Conservation (phyloP, 108 stramenopile genomes). For the Cyclotella kingstonii region DNA sequence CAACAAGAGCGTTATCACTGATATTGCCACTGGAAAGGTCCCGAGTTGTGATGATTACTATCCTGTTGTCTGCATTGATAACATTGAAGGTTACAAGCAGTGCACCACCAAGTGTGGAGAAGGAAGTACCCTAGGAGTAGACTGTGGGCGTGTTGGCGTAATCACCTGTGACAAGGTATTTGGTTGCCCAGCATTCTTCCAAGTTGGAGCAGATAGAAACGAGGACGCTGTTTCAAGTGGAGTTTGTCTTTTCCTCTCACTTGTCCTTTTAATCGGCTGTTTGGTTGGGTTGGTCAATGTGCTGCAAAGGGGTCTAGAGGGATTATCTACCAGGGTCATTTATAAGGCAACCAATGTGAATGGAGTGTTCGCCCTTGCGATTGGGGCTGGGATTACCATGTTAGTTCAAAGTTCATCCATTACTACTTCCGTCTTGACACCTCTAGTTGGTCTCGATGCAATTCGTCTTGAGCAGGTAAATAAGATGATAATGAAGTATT, state of each 20-base stretch:
- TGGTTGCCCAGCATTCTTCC: slow-evolving; percentile 79
- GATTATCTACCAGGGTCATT: slow-evolving; percentile 74
- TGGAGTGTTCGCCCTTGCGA: slow-evolving; percentile 72
- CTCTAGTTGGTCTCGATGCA: slow-evolving; percentile 74
- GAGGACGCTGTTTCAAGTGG: slow-evolving; percentile 75
- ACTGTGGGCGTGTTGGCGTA: slow-evolving; percentile 48
- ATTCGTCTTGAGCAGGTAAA: slow-evolving; percentile 54
- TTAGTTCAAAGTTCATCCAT: slow-evolving; percentile 80
- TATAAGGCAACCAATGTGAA: slow-evolving; percentile 88
- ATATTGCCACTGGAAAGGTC: slow-evolving; percentile 52
- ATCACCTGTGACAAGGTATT: slow-evolving; percentile 65
- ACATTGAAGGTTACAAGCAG: slow-evolving; percentile 43
- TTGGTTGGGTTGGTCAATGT: slow-evolving; percentile 77
- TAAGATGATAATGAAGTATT: background rate
- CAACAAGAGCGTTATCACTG: slow-evolving; percentile 78
- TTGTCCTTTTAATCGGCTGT: slow-evolving; percentile 72
- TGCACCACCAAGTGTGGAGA: slow-evolving; percentile 42
- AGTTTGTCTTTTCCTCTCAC: slow-evolving; percentile 65
- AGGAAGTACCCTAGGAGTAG: slow-evolving; percentile 8
- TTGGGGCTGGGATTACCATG: slow-evolving; percentile 80
- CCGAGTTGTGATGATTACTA: slow-evolving; percentile 59
- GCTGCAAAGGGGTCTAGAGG: slow-evolving; percentile 73
- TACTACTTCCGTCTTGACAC: slow-evolving; percentile 80
- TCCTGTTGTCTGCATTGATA: slow-evolving; percentile 51
- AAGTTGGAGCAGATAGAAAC: slow-evolving; percentile 51